Conservation (phyloP, 352 stramenopile species). For the Peronospora farinosa region DNA sequence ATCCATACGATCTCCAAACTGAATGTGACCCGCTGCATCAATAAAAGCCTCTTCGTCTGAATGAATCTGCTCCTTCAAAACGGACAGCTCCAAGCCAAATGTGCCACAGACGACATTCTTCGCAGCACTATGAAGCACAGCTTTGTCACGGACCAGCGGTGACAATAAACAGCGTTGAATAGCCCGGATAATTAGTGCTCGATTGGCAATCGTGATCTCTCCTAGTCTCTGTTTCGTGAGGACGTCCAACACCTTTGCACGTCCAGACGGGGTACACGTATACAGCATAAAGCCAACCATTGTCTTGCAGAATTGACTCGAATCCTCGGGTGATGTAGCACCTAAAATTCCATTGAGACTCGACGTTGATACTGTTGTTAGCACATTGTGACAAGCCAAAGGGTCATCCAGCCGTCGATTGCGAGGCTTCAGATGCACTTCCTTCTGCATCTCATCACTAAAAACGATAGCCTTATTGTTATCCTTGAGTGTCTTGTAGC, state of each 20-base stretch:
- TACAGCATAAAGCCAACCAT: conserved; percentile 86
- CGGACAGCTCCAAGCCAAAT: conserved; percentile 56
- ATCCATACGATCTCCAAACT: conserved; percentile 18
- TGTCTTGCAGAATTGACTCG: conserved; percentile 67
- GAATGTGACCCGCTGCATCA: conserved; percentile 25
- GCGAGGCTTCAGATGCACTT: conserved; percentile 62
- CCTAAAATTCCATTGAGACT: conserved; percentile 76
- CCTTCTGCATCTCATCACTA: conserved; percentile 59
- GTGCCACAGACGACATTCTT: conserved; percentile 69
- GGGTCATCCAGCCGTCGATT: conserved; percentile 53
- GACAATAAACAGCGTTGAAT: conserved; percentile 76
- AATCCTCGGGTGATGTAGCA: conserved; percentile 66
- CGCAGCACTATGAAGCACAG: conserved; percentile 53
- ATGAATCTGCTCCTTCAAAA: conserved; percentile 79
- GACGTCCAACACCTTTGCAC: conserved; percentile 69
- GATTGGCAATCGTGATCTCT: conserved; percentile 73
- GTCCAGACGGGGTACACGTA: conserved; percentile 49
- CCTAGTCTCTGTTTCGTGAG: conserved; percentile 53
- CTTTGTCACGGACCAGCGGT: conserved; percentile 61
- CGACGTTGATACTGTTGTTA: conserved; percentile 42
- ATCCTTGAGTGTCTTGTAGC: conserved; percentile 77
- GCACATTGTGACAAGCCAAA: conserved; percentile 70
- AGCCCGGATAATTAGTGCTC: conserved; percentile 65
- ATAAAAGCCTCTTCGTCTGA: conserved; percentile 48
- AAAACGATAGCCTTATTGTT: conserved; percentile 67